phyloP scores from a whole-genome alignment of 371 early-diverging fungal species.

The Apophysomyces sp. region DNA sequence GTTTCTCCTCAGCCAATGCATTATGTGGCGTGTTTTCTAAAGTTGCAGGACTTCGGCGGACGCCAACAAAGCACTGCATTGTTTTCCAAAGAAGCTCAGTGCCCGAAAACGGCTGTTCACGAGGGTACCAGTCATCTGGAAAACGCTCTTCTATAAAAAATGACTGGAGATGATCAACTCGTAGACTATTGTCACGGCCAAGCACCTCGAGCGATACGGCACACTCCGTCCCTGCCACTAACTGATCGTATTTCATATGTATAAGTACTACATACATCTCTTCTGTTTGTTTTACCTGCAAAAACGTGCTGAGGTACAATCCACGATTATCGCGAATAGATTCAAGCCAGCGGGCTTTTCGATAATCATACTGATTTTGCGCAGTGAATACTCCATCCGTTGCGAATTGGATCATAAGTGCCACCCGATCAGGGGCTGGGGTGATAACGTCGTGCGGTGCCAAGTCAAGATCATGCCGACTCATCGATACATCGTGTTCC shows the following conservation, averaged over 20 bases:
- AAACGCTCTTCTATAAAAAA: slow-evolving; percentile 31
- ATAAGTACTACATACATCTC: neutral
- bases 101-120: neutral
- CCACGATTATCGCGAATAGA: slow-evolving; percentile 20
- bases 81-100: neutral
- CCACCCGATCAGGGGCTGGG: slow-evolving; percentile 10
- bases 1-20: neutral
- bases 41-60: neutral
- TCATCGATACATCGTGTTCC: slow-evolving; percentile 43
- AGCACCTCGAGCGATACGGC: slow-evolving; percentile 25
- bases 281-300: slow-evolving; percentile 21
- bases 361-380: slow-evolving; percentile 15
- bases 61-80: neutral
- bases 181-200: slow-evolving; percentile 25
- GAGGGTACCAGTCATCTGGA: slow-evolving; percentile 37
- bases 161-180: slow-evolving; percentile 21
- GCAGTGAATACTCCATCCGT: slow-evolving; percentile 11
- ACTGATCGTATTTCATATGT: neutral
- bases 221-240: slow-evolving; percentile 27
- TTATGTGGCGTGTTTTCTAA: neutral
- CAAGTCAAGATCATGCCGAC: slow-evolving; percentile 19
- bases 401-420: slow-evolving; percentile 8
- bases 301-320: slow-evolving; percentile 11
- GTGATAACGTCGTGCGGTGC: slow-evolving; percentile 5
- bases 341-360: slow-evolving; percentile 23